Evolutionary conservation across 2,329 filamentous ascomycete genomes (phyloP).

Genomic region (Exophiala phaeomuriformis): DNA sequence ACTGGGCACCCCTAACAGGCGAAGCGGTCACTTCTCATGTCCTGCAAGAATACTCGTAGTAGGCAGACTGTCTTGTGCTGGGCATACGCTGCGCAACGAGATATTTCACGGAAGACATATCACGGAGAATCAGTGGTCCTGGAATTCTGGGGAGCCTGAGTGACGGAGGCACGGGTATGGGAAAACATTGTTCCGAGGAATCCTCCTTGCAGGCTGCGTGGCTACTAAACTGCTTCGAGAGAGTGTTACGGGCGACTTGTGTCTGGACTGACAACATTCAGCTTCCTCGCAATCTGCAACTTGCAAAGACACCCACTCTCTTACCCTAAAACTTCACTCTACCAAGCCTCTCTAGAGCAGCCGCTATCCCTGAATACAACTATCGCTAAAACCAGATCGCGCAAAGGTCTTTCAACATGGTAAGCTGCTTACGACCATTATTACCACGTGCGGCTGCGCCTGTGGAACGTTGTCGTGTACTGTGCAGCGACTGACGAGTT

Average conservation of each 20-base stretch:
- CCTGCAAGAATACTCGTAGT: not conserved
- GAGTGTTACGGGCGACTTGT: conserved; percentile 2
- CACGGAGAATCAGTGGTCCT: not conserved
- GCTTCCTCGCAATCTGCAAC: conserved; percentile 1
- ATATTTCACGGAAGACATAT: not conserved
- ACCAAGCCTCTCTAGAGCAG: not conserved
- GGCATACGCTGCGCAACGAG: conserved; percentile 1
- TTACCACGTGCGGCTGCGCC: conserved; percentile 7
- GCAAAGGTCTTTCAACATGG: conserved; percentile 12
- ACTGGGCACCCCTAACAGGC: not conserved
- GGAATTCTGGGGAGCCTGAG: not conserved
- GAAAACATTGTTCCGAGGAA: conserved; percentile 7
- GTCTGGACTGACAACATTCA: conserved; percentile 1
- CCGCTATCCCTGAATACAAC: not conserved
- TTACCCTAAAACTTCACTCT: not conserved
- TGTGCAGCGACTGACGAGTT: conserved; percentile 8
- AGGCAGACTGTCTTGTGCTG: not conserved
- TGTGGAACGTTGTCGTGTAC: conserved; percentile 10
- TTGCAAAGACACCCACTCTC: not conserved
- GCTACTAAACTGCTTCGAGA: not conserved
- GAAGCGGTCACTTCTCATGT: too few relatives aligned
- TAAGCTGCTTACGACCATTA: conserved; percentile 2
- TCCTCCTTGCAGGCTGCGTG: not conserved
- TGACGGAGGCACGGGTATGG: not conserved
- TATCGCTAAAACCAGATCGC: not conserved